Evolutionary conservation across 371 early-diverging fungal species (phyloP), one percentile per base, ranked within the genome.

Genomic region (Chytridium lagenaria): DNA sequence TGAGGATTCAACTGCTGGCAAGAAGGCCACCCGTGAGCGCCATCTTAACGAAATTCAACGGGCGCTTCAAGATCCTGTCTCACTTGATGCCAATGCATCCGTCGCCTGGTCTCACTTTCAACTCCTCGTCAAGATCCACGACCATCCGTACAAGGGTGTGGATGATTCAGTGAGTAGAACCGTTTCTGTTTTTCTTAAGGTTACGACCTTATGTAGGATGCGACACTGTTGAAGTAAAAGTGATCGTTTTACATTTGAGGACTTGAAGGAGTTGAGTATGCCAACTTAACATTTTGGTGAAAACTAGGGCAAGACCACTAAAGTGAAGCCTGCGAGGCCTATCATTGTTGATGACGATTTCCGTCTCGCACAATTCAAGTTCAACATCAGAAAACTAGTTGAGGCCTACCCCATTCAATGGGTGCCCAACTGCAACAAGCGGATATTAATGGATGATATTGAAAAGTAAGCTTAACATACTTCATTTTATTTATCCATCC

Each of bases 331-430:
- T 7, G 12, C 36, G 7, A 7, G 61, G 7, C 61, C 61, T 26
- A 34, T 61, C 37, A 34, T 61, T 34, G 61, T 61, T 10, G 61
- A 61, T 37, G 61, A 61, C 37, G 36, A 61, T 7, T 61, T 61
- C 23, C 31, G 61, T 31, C 30, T 61, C 5, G 61, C 61, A 3
- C 61, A 61, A 36, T 34, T 61, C 61, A 61, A 61, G 36, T 61
- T 61, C 61, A 61, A 61, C 61, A 28, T 61, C 61, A 61, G 34
- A 7, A 28, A 34, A 7, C 61, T 61, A 3, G 36, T 61, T 34
- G 19, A 30, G 3, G 30, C 61, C 36, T 61, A 61, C 61, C 61
- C 61, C 30, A 34, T 61, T 23, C 30, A 61, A 23, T 61, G 61
- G 61, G 61, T 37, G 16, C 37, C 61, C 10, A 34, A 15, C 12